A percentile compares a stretch with the other conserved stretches of the same genome.
phyloP scores from a whole-genome alignment of 805 yeast genomes.

The Candida endomychidarum region DNA sequence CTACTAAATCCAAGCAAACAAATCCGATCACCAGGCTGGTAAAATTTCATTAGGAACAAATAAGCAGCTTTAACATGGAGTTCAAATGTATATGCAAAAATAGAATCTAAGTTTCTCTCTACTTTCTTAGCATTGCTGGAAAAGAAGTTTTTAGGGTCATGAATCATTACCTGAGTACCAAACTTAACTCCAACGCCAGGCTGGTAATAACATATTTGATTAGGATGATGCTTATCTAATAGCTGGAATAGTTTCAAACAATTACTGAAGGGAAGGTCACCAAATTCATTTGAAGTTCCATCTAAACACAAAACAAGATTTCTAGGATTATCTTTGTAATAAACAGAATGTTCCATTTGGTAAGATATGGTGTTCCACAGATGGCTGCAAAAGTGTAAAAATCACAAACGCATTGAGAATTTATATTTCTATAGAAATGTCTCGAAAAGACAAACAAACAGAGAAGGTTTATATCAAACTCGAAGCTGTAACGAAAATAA shows the following conservation, averaged over 20 bases:
- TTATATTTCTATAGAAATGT: no score
- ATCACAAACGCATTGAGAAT: not conserved
- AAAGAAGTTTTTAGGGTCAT: conserved; percentile 20
- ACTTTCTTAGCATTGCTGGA: conserved; percentile 11
- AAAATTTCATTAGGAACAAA: conserved; percentile 48
- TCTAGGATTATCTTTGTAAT: not conserved
- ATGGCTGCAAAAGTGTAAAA: conserved; percentile 2
- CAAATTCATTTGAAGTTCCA: conserved; percentile 62
- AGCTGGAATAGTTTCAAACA: conserved; percentile 52
- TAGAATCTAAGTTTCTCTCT: conserved; percentile 34
- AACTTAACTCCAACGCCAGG: conserved; percentile 65
- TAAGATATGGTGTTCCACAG: not conserved
- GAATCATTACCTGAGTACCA: conserved; percentile 35
- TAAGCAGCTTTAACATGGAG: conserved; percentile 60
- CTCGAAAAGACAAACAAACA: no score
- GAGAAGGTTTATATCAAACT: no score
- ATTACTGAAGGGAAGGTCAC: conserved; percentile 54
- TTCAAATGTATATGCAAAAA: conserved; percentile 55
- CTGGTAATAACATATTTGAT: conserved; percentile 61
- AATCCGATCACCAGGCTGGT: conserved; percentile 50
- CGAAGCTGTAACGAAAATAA: no score
- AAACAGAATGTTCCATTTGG: not conserved
- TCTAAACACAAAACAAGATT: conserved; percentile 54
- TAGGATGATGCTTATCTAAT: conserved; percentile 41
- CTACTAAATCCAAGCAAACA: conserved; percentile 61